Evolutionary conservation across 129 eudicot genomes (phyloP), one percentile per base, ranked within the genome.

Genomic region (Helianthus tuberosus): DNA sequence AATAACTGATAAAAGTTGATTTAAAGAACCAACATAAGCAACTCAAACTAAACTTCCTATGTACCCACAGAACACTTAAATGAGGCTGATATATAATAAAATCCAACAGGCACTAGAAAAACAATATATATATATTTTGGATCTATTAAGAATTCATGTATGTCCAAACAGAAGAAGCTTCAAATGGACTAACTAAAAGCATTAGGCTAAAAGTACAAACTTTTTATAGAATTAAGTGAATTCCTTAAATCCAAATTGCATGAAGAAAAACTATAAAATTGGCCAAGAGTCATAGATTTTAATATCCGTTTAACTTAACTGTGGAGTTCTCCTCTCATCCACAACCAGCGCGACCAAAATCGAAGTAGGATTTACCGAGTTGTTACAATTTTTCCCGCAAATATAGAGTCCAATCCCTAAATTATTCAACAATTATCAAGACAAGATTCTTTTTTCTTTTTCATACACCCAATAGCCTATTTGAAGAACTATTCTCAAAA

Each of bases 341-440:
- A 43, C 47, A 43, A 43, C 47, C 47, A 43, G 2, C 0, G 2
- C 10, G 47, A 3, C 47, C 47, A 43, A 43, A 43, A 41, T 8
- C 9, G 9, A 41, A 0, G 10, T 41, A 8, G 3, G 10, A 41
- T 41, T 41, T 41, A 8, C 9, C 9, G 0, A 41, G 9, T 17
- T 27, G 58, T 54, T 47, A 32, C 4, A 15, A 69, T 62, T 53
- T 0, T 39, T 41, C 41, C 25, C 65, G 51, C 23, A 76, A 57
- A 29, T 43, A 61, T 49, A 12, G 7, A 51, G 53, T 6, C 20
- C 20, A 50, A 68, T 13, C 3, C 46, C 35, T 41, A 1, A 77
- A 60, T 51, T 52, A 51, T 62, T 16, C 66, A 50, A 36, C 39
- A 41, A 77, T 50, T 12, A 59, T 77, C 75, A 69, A 47, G 41